phyloP scores from a whole-genome alignment of 73 alveolate species.

The Paramecium caudatum region DNA sequence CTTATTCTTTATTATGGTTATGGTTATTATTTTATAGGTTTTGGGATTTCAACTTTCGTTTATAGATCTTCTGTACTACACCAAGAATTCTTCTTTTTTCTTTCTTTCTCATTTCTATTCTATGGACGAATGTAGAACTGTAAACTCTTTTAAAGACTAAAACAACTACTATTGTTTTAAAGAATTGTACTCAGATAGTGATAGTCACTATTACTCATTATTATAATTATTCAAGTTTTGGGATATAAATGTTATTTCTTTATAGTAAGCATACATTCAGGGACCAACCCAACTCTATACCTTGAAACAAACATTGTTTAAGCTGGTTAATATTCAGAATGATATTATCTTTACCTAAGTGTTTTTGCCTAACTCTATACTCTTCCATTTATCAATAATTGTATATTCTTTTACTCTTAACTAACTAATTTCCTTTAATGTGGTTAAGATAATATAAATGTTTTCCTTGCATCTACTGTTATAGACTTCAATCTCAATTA shows the following conservation, averaged over 20 bases:
- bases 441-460: not conserved
- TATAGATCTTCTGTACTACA: conserved; percentile 21
- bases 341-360: too few species aligned
- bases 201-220: too few species aligned
- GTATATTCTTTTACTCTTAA: too few species aligned
- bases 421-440: not conserved
- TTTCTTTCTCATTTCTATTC: conserved; percentile 1
- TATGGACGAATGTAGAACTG: not conserved
- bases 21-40: not conserved
- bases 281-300: too few species aligned
- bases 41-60: not conserved
- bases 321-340: too few species aligned
- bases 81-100: conserved; percentile 13
- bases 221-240: too few species aligned
- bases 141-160: not conserved
- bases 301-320: too few species aligned
- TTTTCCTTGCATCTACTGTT: conserved; percentile 17
- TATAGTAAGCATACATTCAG: too few species aligned
- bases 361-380: too few species aligned
- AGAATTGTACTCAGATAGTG: conserved; percentile 38
- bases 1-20: not conserved
- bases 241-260: too few species aligned
- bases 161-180: conserved; percentile 41
- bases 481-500: not conserved
- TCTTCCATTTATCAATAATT: too few species aligned